Conservation (phyloP, 257 asterid genomes). For the Misopates orontium region DNA sequence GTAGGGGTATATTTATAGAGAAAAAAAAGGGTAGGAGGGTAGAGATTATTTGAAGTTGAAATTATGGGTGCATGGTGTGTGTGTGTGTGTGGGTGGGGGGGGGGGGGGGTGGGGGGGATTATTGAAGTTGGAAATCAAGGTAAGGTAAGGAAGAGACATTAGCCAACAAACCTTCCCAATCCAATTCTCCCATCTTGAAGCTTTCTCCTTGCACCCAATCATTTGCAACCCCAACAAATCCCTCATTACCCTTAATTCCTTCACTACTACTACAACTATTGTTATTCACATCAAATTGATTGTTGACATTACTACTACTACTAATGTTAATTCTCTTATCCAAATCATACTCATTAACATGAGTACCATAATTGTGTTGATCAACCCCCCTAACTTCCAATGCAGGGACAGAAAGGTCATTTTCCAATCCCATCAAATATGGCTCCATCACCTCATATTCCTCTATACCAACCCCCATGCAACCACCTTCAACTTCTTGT, state of each 20-base stretch:
- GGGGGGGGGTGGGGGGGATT: not conserved
- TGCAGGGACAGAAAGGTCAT: constrained; percentile 63
- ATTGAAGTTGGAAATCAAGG: constrained; percentile 76
- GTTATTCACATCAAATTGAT: constrained; percentile 17
- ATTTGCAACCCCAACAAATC: constrained; percentile 62
- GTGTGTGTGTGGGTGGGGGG: not conserved
- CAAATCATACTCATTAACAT: constrained; percentile 31
- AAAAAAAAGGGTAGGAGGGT: no score
- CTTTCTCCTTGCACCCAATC: constrained; percentile 60
- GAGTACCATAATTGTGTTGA: constrained; percentile 28
- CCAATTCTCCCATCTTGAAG: constrained; percentile 65
- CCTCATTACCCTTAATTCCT: constrained; percentile 50
- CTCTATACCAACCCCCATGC: constrained; percentile 14
- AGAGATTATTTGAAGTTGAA: no score
- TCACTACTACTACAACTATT: constrained; percentile 18
- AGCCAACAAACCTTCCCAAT: constrained; percentile 99
- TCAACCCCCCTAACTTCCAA: constrained; percentile 47
- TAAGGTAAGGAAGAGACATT: constrained; percentile 82
- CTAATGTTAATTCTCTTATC: constrained; percentile 33
- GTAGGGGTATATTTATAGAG: no score
- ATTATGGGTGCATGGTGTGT: no score
- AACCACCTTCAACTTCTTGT: not conserved
- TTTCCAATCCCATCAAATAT: constrained; percentile 54
- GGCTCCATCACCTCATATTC: constrained; percentile 55
- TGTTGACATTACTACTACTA: constrained; percentile 24